These are phyloP conservation scores for Picocystis sp. DNA, from an alignment of 163 green algal genomes.

Conservation along the genomic window DNA sequence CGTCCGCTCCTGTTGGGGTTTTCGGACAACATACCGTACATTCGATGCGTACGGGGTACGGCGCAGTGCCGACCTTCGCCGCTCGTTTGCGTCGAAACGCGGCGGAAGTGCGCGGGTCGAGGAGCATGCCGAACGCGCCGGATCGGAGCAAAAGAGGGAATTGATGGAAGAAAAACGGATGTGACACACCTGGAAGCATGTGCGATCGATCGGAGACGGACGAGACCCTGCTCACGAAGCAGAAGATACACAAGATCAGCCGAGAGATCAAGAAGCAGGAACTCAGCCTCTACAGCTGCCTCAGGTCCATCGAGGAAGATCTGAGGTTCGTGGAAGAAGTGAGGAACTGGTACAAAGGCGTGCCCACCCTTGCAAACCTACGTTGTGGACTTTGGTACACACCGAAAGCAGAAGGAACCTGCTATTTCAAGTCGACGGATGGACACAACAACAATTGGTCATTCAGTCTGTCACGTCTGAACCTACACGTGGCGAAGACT, in stretches of 20 bases:
- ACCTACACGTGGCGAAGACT: constrained; percentile 55
- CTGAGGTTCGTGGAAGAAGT: constrained; percentile 58
- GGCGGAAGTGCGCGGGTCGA: too few relatives aligned
- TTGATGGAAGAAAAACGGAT: too few relatives aligned
- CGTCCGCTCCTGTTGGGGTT: too few relatives aligned
- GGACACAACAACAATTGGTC: constrained; percentile 70
- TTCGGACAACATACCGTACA: too few relatives aligned
- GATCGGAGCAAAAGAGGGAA: too few relatives aligned
- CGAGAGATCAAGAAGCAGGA: constrained; percentile 48
- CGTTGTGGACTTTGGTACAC: constrained; percentile 68
- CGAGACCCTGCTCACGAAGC: too few relatives aligned
- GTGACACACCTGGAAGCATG: too few relatives aligned
- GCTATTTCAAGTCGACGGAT: constrained; percentile 95
- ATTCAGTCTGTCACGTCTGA: constrained; percentile 73
- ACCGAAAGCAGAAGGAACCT: constrained; percentile 25
- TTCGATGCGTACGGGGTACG: too few relatives aligned
- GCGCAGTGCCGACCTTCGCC: too few relatives aligned
- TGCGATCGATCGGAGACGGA: too few relatives aligned
- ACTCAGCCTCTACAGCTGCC: constrained; percentile 53
- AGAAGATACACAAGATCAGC: constrained; percentile 24
- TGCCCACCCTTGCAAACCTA: constrained; percentile 75
- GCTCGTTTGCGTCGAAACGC: too few relatives aligned
- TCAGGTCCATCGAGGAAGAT: constrained; percentile 54
- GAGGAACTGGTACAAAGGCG: neutral
- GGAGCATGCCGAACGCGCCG: too few relatives aligned